Evolutionary conservation across 208 protist genomes (phyloP).

Genomic region (Strigomonas culicis): DNA sequence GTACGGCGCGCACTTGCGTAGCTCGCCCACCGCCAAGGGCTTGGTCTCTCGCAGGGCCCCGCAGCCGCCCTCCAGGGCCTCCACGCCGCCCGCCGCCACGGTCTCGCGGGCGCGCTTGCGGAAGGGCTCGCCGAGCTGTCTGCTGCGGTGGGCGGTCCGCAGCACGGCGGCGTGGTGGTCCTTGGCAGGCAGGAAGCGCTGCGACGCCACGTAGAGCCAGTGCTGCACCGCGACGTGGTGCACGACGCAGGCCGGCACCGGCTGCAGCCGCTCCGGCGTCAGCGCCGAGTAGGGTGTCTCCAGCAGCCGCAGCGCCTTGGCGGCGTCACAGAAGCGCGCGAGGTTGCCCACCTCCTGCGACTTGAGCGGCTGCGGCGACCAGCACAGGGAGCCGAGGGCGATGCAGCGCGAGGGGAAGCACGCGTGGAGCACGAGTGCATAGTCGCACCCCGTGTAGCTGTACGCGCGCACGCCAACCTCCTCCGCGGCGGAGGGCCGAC

Average conservation of each 20-base stretch:
- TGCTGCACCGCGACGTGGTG: slow-evolving; percentile 75
- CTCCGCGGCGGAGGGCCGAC: slow-evolving; percentile 1
- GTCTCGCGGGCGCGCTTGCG: slow-evolving; percentile 18
- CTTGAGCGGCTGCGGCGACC: slow-evolving; percentile 42
- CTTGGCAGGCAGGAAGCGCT: slow-evolving; percentile 31
- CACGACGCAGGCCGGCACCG: slow-evolving; percentile 29
- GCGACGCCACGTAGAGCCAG: slow-evolving; percentile 60
- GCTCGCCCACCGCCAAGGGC: not conserved
- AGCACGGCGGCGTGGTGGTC: slow-evolving; percentile 40
- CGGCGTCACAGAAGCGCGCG: slow-evolving; percentile 47
- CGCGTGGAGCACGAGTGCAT: slow-evolving; percentile 57
- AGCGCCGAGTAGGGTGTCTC: slow-evolving; percentile 45
- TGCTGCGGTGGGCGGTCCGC: slow-evolving; percentile 35
- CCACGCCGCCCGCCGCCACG: slow-evolving; percentile 1
- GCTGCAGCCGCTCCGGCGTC: slow-evolving; percentile 35
- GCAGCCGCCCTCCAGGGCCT: slow-evolving; percentile 15
- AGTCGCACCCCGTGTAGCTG: slow-evolving; percentile 67
- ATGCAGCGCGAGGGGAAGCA: slow-evolving; percentile 50
- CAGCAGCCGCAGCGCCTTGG: slow-evolving; percentile 24
- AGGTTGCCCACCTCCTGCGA: slow-evolving; percentile 59
- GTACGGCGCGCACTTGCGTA: not conserved
- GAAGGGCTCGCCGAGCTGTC: slow-evolving; percentile 49
- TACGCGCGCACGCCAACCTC: slow-evolving; percentile 28
- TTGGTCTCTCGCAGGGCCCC: slow-evolving; percentile 7
- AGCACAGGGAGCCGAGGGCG: slow-evolving; percentile 48